A percentile compares a stretch with the other conserved stretches of the same genome.
Conservation (phyloP, 179 eudicot genomes). For the Spinacia oleracea region DNA sequence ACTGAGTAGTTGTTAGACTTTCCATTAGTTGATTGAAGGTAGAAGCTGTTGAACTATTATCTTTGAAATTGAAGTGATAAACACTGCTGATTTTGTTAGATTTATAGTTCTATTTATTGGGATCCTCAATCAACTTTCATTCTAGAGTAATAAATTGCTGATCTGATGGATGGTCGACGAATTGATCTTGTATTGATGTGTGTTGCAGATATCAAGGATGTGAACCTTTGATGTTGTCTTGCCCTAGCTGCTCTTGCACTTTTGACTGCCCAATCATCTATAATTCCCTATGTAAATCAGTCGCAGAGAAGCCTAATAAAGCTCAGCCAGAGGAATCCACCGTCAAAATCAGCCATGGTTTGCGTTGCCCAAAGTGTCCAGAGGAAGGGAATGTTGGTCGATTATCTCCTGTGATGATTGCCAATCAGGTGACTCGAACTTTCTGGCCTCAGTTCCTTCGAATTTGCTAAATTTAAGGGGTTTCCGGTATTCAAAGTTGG, state of each 20-base stretch:
- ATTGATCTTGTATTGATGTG: slow-evolving; percentile 15
- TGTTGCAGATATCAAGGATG: slow-evolving; percentile 82
- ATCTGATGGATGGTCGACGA: neutral
- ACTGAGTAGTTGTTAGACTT: neutral
- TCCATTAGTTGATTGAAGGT: neutral
- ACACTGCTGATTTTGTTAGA: neutral
- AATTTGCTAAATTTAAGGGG: neutral
- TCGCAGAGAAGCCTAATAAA: slow-evolving; percentile 40
- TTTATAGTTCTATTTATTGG: neutral
- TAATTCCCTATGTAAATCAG: slow-evolving; percentile 55
- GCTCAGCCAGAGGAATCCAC: slow-evolving; percentile 39
- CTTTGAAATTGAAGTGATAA: neutral
- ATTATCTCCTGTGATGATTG: slow-evolving; percentile 65
- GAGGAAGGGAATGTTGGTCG: slow-evolving; percentile 68
- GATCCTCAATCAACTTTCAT: neutral
- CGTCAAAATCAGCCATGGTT: slow-evolving; percentile 54
- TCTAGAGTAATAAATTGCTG: neutral
- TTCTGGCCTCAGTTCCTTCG: neutral
- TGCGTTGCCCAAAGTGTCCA: slow-evolving; percentile 79
- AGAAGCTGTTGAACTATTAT: neutral
- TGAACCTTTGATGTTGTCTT: slow-evolving; percentile 67
- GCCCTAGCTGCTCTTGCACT: slow-evolving; percentile 74
- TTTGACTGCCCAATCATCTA: slow-evolving; percentile 74
- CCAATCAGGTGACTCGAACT: slow-evolving; percentile 69
- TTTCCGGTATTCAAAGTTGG: neutral